These are phyloP conservation scores for Rachicladosporium sp. DNA, from an alignment of 2,329 filamentous ascomycete species.

Conservation along the genomic window DNA sequence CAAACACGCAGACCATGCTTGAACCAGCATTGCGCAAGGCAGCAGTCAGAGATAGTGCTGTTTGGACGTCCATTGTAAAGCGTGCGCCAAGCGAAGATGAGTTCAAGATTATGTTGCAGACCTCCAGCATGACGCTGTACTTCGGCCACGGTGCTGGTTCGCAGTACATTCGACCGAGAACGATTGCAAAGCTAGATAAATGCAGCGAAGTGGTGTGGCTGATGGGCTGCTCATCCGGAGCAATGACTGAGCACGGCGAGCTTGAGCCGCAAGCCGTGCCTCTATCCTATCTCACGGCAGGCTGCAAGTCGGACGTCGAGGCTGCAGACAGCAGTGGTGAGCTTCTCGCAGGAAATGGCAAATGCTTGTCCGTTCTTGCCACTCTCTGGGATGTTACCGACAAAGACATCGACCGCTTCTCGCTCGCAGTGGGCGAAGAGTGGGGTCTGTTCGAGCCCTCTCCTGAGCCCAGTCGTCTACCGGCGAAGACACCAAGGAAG, in stretches of 20 bases:
- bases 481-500: slow-evolving; percentile 19
- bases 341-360: slow-evolving; percentile 2
- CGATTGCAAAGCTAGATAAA: slow-evolving; percentile 55
- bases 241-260: slow-evolving; percentile 66
- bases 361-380: slow-evolving; percentile 62
- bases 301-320: slow-evolving; percentile 20
- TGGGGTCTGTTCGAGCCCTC: slow-evolving; percentile 59
- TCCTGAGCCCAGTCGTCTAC: slow-evolving; percentile 9
- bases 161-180: slow-evolving; percentile 81
- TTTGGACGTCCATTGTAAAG: slow-evolving; percentile 58
- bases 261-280: slow-evolving; percentile 88
- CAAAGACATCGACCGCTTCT: slow-evolving; percentile 90
- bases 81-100: slow-evolving; percentile 63
- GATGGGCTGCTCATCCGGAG: slow-evolving; percentile 87
- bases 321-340: neutral
- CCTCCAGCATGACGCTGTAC: slow-evolving; percentile 68
- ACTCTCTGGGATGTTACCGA: slow-evolving; percentile 98
- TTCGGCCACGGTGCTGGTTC: slow-evolving; percentile 93
- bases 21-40: slow-evolving; percentile 47
- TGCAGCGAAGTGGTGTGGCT: slow-evolving; percentile 51
- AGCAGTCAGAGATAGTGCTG: slow-evolving; percentile 11
- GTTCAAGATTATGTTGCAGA: slow-evolving; percentile 55
- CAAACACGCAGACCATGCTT: slow-evolving; percentile 66
- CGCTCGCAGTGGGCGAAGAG: slow-evolving; percentile 62
- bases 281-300: slow-evolving; percentile 82